Evolutionary conservation across 2,329 filamentous ascomycete genomes (phyloP).

Genomic region (Xenosphaeropsis pyriputrescens): DNA sequence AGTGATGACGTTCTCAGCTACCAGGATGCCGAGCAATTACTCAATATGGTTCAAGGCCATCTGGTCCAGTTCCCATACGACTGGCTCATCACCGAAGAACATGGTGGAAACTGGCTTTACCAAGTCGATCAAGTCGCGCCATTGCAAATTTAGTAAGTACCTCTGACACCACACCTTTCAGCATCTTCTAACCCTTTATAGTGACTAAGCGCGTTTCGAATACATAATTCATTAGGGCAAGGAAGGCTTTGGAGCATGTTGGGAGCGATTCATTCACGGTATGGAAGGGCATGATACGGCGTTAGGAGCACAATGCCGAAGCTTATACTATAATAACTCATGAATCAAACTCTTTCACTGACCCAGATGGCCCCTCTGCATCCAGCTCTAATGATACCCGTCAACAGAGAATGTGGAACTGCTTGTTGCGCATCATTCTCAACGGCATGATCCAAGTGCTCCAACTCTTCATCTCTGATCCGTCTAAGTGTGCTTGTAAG

Average conservation of each 20-base stretch:
- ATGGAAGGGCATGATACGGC: no score
- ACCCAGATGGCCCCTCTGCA: conserved; percentile 90
- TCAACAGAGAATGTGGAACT: conserved; percentile 77
- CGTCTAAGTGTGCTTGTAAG: conserved; percentile 61
- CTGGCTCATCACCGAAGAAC: conserved; percentile 84
- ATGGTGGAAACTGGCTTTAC: conserved; percentile 91
- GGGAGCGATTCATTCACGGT: no score
- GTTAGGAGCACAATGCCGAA: no score
- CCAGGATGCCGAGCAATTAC: conserved; percentile 66
- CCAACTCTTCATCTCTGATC: conserved; percentile 90
- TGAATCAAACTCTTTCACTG: conserved; percentile 50
- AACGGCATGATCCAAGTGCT: conserved; percentile 91
- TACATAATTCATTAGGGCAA: no score
- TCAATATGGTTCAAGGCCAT: conserved; percentile 73
- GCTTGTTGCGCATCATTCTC: conserved; percentile 87
- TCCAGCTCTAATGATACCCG: conserved; percentile 74
- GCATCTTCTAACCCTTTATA: conserved; percentile 18
- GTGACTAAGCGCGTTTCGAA: conserved; percentile 15
- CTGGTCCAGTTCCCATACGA: conserved; percentile 91
- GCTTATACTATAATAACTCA: conserved; percentile 3
- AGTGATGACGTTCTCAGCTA: conserved; percentile 64
- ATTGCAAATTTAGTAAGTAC: conserved; percentile 84
- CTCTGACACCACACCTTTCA: neutral
- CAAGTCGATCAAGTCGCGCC: conserved; percentile 92
- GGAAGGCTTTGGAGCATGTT: no score